Evolutionary conservation across 192 early-diverging fungal genomes (phyloP).

Genomic region (Entophlyctis luteolus): DNA sequence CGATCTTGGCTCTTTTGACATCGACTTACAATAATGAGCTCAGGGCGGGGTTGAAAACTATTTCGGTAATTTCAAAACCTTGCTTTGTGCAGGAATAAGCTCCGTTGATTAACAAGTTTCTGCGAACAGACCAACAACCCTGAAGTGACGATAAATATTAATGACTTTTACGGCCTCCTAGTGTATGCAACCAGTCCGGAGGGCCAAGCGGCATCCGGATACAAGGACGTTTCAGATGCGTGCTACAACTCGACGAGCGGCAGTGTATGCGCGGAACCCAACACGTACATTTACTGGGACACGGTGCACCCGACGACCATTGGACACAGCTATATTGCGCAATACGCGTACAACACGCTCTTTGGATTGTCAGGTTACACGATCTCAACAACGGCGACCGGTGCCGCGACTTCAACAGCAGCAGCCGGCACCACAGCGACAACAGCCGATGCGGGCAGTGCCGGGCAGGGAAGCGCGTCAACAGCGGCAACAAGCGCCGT

Average conservation of each 20-base stretch:
- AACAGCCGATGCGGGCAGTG: no score
- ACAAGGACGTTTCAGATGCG: neutral
- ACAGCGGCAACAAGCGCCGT: no score
- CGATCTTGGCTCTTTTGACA: neutral
- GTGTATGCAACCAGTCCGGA: neutral
- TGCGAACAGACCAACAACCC: neutral
- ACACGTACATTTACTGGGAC: slow-evolving; percentile 7
- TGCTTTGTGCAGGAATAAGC: neutral
- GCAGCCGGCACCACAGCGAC: neutral
- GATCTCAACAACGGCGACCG: neutral
- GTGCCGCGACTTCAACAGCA: slow-evolving; percentile 1
- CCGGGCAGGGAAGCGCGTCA: no score
- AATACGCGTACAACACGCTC: slow-evolving; percentile 11
- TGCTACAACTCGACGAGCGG: neutral
- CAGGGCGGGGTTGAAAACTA: neutral
- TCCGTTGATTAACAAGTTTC: no score
- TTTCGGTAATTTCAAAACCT: neutral
- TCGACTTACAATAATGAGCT: neutral
- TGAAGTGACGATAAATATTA: neutral
- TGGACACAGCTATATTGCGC: neutral
- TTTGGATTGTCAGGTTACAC: neutral
- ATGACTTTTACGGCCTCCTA: neutral
- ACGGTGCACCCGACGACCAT: slow-evolving; percentile 6
- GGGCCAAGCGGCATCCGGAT: neutral
- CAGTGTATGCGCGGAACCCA: slow-evolving; percentile 1